A percentile compares a stretch with the other conserved stretches of the same genome.
Evolutionary conservation across 345 rosid genomes (phyloP).

Genomic region (Sonneratia caseolaris): DNA sequence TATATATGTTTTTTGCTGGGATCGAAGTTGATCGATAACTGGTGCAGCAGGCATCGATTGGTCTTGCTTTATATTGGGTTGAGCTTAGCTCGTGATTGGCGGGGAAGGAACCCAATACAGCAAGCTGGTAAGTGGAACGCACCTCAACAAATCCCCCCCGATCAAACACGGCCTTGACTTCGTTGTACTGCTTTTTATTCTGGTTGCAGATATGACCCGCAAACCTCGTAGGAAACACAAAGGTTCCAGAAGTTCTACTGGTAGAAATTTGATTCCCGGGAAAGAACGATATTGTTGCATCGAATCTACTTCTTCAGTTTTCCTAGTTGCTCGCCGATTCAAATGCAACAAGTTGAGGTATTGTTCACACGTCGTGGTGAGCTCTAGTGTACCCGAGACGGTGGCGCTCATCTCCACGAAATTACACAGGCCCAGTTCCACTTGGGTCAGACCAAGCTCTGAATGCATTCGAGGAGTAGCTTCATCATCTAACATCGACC

Average conservation of each 20-base stretch:
- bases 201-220: not conserved
- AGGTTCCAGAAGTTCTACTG: not conserved
- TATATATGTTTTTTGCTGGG: not conserved
- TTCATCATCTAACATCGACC: constrained; percentile 9
- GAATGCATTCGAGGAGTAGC: no score
- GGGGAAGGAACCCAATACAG: not conserved
- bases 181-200: no score
- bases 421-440: not conserved
- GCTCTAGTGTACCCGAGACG: no score
- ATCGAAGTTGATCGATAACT: no score
- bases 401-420: no score
- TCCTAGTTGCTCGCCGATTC: no score
- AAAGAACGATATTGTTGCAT: no score
- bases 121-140: constrained; percentile 10
- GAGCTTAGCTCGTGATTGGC: not conserved
- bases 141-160: constrained; percentile 10
- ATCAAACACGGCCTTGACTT: not conserved
- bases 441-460: not conserved
- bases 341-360: no score
- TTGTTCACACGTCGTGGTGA: no score
- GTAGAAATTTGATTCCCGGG: not conserved
- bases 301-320: not conserved
- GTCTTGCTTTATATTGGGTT: not conserved
- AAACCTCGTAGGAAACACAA: no score
- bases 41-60: not conserved